Evolutionary conservation across 306 rosid species (phyloP).

Genomic region (Prunus mongolica): DNA sequence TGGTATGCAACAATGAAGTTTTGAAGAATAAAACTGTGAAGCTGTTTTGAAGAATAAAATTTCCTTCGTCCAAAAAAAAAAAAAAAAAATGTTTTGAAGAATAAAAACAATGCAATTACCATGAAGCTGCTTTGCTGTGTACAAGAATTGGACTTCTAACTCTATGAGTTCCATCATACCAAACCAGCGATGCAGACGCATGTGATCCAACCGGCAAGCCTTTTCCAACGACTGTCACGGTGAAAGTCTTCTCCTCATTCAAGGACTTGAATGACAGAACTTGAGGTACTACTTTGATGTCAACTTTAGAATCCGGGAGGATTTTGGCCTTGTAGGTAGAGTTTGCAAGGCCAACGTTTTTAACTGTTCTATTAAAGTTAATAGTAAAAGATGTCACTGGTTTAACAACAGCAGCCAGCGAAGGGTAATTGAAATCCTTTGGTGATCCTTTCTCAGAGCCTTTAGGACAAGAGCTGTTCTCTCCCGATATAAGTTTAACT

Average conservation of each 20-base stretch:
- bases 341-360: constrained; percentile 24
- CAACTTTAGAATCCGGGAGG: not conserved
- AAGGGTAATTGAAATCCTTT: constrained; percentile 24
- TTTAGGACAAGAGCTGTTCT: not conserved
- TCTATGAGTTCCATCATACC: constrained; percentile 21
- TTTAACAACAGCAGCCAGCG: constrained; percentile 8
- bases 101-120: not conserved
- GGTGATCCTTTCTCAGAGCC: not conserved
- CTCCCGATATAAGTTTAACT: not conserved
- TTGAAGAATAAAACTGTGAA: not conserved
- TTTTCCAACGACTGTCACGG: constrained; percentile 9
- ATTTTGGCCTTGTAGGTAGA: constrained; percentile 12
- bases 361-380: constrained; percentile 16
- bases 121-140: not conserved
- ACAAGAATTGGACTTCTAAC: constrained; percentile 24
- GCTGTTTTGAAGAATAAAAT: too few species aligned
- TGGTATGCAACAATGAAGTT: not conserved
- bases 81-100: not conserved
- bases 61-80: too few species aligned
- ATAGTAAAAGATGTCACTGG: not conserved
- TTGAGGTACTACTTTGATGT: constrained; percentile 5
- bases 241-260: constrained; percentile 26
- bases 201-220: not conserved
- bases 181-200: not conserved
- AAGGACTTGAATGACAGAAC: constrained; percentile 15